A percentile compares a stretch with the other conserved stretches of the same genome.
Evolutionary conservation across 192 early-diverging fungal species (phyloP).

Genomic region (Entomortierella lignicola): DNA sequence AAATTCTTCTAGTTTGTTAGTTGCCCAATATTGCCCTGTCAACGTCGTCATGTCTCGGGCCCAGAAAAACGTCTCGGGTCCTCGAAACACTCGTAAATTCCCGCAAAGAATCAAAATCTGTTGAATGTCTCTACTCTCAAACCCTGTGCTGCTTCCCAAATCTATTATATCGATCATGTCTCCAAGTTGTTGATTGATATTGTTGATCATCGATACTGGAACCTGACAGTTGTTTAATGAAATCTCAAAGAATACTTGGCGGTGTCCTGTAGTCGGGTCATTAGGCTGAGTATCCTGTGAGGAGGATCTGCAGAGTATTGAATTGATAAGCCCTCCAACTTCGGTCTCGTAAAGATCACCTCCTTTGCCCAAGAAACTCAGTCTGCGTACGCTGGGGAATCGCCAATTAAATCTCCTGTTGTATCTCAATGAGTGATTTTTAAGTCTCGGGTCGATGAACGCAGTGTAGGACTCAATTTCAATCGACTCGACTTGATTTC

Average conservation of each 20-base stretch:
- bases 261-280: neutral
- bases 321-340: neutral
- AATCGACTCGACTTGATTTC: neutral
- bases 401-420: conserved; percentile 1
- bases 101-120: conserved; percentile 1
- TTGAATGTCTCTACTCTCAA: conserved; percentile 1
- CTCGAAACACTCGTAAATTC: neutral
- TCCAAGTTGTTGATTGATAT: neutral
- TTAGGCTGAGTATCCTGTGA: neutral
- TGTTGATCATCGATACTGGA: neutral
- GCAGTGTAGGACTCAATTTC: neutral
- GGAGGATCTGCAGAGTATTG: neutral
- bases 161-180: neutral
- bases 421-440: neutral
- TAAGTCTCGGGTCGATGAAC: too few relatives aligned
- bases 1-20: neutral
- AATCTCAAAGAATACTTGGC: neutral
- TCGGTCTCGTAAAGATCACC: conserved; percentile 1
- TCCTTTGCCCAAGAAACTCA: conserved; percentile 1
- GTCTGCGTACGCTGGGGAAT: neutral
- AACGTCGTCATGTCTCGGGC: conserved; percentile 1
- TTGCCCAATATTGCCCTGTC: neutral
- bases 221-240: neutral
- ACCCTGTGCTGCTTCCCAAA: neutral
- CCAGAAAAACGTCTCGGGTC: conserved; percentile 6